Evolutionary conservation across 495 filamentous ascomycete genomes (phyloP).

Genomic region (Xylaria castorea): DNA sequence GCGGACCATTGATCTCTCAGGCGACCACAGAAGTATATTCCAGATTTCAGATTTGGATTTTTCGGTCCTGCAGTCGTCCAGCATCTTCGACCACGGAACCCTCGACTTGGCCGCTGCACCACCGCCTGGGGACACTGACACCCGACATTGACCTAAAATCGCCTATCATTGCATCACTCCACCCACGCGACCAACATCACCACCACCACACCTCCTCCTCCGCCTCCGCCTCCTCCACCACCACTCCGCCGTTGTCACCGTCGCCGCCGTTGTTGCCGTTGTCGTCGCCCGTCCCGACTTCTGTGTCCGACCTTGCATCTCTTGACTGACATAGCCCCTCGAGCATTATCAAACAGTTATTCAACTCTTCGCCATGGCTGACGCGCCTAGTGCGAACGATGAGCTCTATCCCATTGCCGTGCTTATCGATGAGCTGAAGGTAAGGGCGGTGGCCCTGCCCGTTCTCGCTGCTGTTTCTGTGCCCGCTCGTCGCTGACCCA

Average conservation of each 20-base stretch:
- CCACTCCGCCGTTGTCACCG: neutral
- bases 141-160: conserved; percentile 27
- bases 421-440: conserved; percentile 99
- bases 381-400: conserved; percentile 71
- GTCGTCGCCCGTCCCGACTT: conserved; percentile 13
- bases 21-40: conserved; percentile 16
- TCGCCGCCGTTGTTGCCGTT: conserved; percentile 6
- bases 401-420: conserved; percentile 99
- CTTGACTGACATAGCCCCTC: neutral
- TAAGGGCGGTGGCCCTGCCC: conserved; percentile 48
- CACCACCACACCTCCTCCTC: neutral
- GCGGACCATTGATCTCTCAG: conserved; percentile 16
- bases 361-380: conserved; percentile 56
- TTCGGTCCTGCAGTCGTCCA: neutral
- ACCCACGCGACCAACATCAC: conserved; percentile 32
- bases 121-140: conserved; percentile 6
- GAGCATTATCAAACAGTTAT: conserved; percentile 7
- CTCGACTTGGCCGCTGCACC: neutral
- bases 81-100: neutral
- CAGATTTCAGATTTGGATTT: neutral
- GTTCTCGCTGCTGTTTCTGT: neutral
- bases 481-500: conserved; percentile 28
- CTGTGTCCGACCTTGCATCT: conserved; percentile 9
- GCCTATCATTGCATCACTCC: conserved; percentile 31
- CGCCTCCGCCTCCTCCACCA: conserved; percentile 10